Base-by-base conservation (phyloP, 2,329 filamentous ascomycete species). In the Beauveria varroae region DNA sequence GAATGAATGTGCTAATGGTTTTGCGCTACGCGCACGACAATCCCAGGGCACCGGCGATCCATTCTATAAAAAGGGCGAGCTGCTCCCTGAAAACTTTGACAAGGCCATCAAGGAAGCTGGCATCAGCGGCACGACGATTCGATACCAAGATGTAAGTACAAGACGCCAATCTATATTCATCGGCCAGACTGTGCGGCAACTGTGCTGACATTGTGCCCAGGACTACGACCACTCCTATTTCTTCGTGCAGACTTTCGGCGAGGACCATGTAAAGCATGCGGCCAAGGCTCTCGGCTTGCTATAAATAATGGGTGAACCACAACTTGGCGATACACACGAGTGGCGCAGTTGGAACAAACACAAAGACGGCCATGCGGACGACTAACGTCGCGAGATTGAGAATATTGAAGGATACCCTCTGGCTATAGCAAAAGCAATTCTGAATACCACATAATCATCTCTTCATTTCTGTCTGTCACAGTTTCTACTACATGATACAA, bases 201-300 rank as follows among this genome's bases (percentile, higher is more conserved):
- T 6, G n/a, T 28, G 40, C 34, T 59, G 14, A 44, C 26, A 12
- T n/a, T 1, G 10, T 7, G 20, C 5, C 5, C 71, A 90, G 77
- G 92, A 87, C 64, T 98, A 99, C 72, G 95, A 99, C 74, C 95
- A 99, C 78, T 96, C 91, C 64, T 99, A 99, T 79, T 99, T 86
- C 77, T 97, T 96, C 76, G 96, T 99, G 80, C 88, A 93, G 41
- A 86, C 86, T 18, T 99, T 99, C 73, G 85, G 88, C 49, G 88
- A 90, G 70, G 93, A 98, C 68, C 95, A 99, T 75, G 83, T 98
- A 67, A 87, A 91, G 69, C 91, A 96, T 77, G 92, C 92, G 63
- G 93, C 93, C 66, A 96, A 95, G 80, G 87, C 91, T 72, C 78
- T 97, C 61, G 73, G 72, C 22, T 68, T 61, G 24, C 46, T 76